Conservation (phyloP, 306 rosid species). For the Vigna nakashimae region DNA sequence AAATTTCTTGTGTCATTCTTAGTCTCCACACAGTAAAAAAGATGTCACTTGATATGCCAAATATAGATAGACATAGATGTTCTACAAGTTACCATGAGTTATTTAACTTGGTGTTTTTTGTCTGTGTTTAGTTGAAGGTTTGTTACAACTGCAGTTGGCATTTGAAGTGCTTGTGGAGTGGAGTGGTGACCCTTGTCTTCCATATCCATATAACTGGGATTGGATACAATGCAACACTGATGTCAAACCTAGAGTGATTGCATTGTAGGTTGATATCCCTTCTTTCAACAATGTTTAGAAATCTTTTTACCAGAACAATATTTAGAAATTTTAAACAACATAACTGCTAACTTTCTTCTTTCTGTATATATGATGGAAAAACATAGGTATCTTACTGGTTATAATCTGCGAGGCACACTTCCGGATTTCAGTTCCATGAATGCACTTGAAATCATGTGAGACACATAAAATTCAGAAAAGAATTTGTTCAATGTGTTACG, state of each 20-base stretch:
- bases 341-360: conserved; percentile 2
- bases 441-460: conserved; percentile 59
- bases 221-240: conserved; percentile 54
- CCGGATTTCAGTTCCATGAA: conserved; percentile 65
- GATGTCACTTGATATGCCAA: not conserved
- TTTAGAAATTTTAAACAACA: not conserved
- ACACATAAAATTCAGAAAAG: not conserved
- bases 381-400: conserved; percentile 53
- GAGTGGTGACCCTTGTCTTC: conserved; percentile 62
- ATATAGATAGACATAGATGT: not conserved
- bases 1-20: not conserved
- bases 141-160: conserved; percentile 41
- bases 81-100: not conserved
- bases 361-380: conserved; percentile 6
- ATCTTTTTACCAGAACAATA: not conserved
- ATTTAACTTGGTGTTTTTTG: conserved; percentile 3
- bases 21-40: not conserved
- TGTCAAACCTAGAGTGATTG: conserved; percentile 48
- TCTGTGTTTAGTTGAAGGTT: conserved; percentile 49
- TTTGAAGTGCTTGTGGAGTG: conserved; percentile 53
- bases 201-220: conserved; percentile 51
- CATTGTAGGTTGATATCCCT: conserved; percentile 46
- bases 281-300: not conserved
- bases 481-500: not conserved
- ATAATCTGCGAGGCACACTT: conserved; percentile 46